A percentile compares a stretch with the other conserved stretches of the same genome.
phyloP scores from a whole-genome alignment of 495 filamentous ascomycete genomes.

The Lepidopterella palustris region DNA sequence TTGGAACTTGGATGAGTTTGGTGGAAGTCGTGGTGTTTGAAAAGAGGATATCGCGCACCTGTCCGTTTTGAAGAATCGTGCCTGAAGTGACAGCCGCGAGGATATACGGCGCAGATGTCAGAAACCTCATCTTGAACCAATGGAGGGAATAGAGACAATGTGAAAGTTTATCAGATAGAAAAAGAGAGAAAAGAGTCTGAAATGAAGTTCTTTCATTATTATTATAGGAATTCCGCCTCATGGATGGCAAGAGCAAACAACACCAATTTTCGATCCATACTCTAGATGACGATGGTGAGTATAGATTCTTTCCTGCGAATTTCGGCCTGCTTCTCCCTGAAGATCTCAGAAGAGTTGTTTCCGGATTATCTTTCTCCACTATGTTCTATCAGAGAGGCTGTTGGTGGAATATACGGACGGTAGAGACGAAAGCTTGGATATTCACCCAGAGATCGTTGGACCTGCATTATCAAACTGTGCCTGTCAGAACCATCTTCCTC shows the following conservation, averaged over 20 bases:
- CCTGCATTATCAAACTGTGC: neutral
- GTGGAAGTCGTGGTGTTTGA: slow-evolving; percentile 46
- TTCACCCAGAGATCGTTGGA: neutral
- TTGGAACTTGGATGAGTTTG: too few species aligned
- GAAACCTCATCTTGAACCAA: slow-evolving; percentile 13
- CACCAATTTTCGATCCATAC: neutral
- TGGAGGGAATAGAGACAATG: neutral
- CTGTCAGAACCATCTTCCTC: neutral
- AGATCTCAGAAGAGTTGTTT: neutral
- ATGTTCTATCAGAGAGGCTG: neutral
- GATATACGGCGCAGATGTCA: neutral
- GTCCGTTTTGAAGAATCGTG: slow-evolving; percentile 60
- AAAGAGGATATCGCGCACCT: slow-evolving; percentile 39
- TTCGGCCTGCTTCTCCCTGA: neutral
- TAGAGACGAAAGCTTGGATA: neutral
- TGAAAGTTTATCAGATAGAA: neutral
- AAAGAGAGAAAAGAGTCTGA: neutral
- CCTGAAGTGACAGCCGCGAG: slow-evolving; percentile 13
- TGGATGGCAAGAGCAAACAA: neutral
- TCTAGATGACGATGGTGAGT: slow-evolving; percentile 3
- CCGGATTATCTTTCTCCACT: neutral
- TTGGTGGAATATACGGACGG: neutral
- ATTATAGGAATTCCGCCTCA: neutral
- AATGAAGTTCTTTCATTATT: neutral
- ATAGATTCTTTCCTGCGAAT: neutral